Evolutionary conservation across 441 rosid genomes (phyloP), one percentile per base, ranked within the genome.

Genomic region (Pelargonium australe): DNA sequence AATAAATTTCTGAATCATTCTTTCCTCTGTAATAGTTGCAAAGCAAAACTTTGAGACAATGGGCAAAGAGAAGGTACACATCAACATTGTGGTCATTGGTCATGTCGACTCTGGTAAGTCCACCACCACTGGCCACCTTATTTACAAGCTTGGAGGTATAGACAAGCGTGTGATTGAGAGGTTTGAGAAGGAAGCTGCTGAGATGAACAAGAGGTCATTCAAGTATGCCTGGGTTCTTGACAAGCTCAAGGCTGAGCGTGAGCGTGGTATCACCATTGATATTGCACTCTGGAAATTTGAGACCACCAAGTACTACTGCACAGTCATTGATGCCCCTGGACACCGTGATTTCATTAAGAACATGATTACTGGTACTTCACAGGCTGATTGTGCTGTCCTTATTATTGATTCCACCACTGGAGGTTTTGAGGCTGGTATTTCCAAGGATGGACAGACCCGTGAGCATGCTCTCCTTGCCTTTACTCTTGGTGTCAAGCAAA

Each of bases 211-310:
- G 40, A 75, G 81, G 74, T 78, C 81, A 47, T 78, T 78, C 70
- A 78, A 75, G 28, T 75, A 78, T 1, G 81, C 81, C n/a, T 78
- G 81, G 81, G 81, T 79, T 49, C 75, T 79, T 37, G 94, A 90
- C 88, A 90, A 90, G 80, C 85, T 90, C 31, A 90, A 88, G 85
- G 94, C 95, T 0, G 96, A 90, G 86, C 82, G 92, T 4, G 97
- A 90, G 64, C 91, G 94, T 83, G 94, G 94, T 74, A 88, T 88
- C 37, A 88, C 95, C 68, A 88, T 88, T 61, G 95, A 88, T 45
- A 86, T 88, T 80, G 90, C 95, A 9, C 45, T 88, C 44, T 86
- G 90, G 95, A 87, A 87, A 70, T 87, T 87, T 0, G 95, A 89
- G 84, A 89, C 92, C 75, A 87, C 85, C 72, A 89, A 83, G 84